Evolutionary conservation across 148 eudicot genomes (phyloP), one percentile per base, ranked within the genome.

Genomic region (Cornus controversa): DNA sequence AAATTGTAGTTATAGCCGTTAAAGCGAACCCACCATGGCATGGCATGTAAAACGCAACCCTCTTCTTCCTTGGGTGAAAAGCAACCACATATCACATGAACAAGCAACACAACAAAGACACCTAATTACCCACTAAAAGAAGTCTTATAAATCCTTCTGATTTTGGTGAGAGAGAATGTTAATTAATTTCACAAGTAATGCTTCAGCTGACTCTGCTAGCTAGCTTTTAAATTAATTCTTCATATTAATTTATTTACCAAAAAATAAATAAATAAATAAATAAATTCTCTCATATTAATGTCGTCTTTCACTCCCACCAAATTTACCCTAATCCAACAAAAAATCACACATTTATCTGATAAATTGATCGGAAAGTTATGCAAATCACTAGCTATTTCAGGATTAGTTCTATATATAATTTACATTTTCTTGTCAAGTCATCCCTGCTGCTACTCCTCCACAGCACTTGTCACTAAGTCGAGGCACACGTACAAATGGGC

Each of bases 301-400:
- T 72, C 80, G 64, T 72, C 80, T 36, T 31, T 42, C 63, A 58
- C 31, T 6, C 58, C 58, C 50, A 16, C 54, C 36, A 65, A 62
- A 53, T 26, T 42, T 28, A 66, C 26, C 8, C 42, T 37, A 50
- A 23, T 84, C 27, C 71, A 76, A 5, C 73, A 75, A 26, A 86
- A 84, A 23, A 29, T 74, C 45, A 80, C 82, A 76, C 31, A 23
- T 31, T 57, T 63, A 7, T 26, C 75, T 27, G 28, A 66, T 10
- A 79, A 72, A 71, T 69, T 62, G 15, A 74, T 77, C 1, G 73
- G 62, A 57, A 73, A 23, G 36, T 20, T 80, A 73, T 79, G 77
- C 84, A 90, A 84, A 80, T 82, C 78, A 20, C 26, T 87, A 0
- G 24, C 82, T 4, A 34, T 81, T 26, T 27, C 40, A 14, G 72